Percentiles rank a stretch among this genome's conserved stretches.
These are phyloP conservation scores for Gentiana macrophylla DNA, from an alignment of 257 asterid genomes.

Conservation along the genomic window DNA sequence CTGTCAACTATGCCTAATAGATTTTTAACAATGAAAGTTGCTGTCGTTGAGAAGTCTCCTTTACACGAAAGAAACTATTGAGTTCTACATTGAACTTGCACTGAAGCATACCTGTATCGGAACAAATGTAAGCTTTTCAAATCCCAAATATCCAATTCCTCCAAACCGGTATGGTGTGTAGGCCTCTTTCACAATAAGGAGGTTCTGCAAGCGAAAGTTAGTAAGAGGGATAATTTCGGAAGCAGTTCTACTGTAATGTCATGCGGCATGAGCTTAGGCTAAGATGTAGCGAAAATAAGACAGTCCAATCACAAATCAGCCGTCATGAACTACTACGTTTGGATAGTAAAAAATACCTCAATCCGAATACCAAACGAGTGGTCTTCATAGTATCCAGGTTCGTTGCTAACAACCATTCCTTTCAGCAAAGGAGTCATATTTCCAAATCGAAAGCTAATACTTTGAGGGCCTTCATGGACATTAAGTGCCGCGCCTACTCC, in stretches of 20 bases:
- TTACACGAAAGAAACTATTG: no score
- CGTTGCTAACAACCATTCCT: conserved; percentile 98
- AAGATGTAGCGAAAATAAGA: neutral
- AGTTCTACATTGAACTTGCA: no score
- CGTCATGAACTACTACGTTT: no score
- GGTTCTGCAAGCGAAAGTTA: conserved; percentile 52
- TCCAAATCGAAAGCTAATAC: conserved; percentile 94
- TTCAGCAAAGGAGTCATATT: conserved; percentile 79
- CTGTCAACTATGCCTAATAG: no score
- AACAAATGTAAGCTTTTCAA: conserved; percentile 84
- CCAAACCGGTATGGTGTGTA: conserved; percentile 84
- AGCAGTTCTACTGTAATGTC: no score
- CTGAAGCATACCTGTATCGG: conserved; percentile 72
- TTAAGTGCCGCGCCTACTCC: conserved; percentile 99
- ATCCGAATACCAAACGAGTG: conserved; percentile 94
- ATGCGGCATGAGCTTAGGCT: no score
- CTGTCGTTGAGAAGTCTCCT: no score
- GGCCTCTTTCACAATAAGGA: conserved; percentile 63
- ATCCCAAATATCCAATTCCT: conserved; percentile 76
- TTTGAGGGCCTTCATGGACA: conserved; percentile 99
- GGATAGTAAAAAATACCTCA: conserved; percentile 41
- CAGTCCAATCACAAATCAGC: neutral
- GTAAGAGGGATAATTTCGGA: no score
- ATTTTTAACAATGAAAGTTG: no score
- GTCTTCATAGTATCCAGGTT: conserved; percentile 98